Percentiles rank a stretch among this genome's conserved stretches.
These are phyloP conservation scores for Pelargonium nanum DNA, from an alignment of 345 rosid genomes.

Conservation along the genomic window DNA sequence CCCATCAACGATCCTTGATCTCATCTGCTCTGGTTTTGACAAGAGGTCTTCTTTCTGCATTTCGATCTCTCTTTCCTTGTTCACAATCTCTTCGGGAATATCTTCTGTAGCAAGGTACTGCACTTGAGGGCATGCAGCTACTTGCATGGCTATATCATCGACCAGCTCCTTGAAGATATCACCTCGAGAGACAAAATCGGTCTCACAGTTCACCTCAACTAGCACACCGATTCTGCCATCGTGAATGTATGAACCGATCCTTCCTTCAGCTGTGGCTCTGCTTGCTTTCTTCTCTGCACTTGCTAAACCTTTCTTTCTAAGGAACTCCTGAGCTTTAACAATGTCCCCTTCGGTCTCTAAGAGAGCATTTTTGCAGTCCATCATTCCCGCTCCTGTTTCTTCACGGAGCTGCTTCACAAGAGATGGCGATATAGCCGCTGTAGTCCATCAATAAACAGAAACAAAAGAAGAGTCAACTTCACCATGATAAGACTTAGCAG, in stretches of 20 bases:
- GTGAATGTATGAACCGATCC: conserved; percentile 87
- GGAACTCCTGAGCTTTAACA: conserved; percentile 82
- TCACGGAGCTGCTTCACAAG: conserved; percentile 95
- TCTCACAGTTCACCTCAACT: conserved; percentile 89
- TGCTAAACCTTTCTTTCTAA: conserved; percentile 86
- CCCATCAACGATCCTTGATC: conserved; percentile 84
- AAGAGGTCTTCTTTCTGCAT: conserved; percentile 92
- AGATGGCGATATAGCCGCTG: conserved; percentile 61
- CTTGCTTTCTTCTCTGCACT: conserved; percentile 93
- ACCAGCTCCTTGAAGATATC: conserved; percentile 89
- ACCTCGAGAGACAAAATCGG: conserved; percentile 93
- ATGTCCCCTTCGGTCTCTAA: conserved; percentile 71
- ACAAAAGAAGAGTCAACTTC: background rate
- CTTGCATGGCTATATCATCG: conserved; percentile 94
- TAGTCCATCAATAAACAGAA: conserved; percentile 12
- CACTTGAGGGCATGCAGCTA: conserved; percentile 90
- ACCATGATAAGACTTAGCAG: background rate
- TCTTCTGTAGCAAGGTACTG: conserved; percentile 74
- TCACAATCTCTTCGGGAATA: conserved; percentile 65
- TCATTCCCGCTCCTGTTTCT: conserved; percentile 98
- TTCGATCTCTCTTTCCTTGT: conserved; percentile 82
- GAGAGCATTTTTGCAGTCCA: conserved; percentile 95
- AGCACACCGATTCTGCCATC: conserved; percentile 93
- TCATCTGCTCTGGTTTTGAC: conserved; percentile 85
- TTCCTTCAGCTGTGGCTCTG: conserved; percentile 87